Evolutionary conservation across 768 basidiomycete genomes (phyloP), one percentile per base, ranked within the genome.

Genomic region (Clathrus columnatus): DNA sequence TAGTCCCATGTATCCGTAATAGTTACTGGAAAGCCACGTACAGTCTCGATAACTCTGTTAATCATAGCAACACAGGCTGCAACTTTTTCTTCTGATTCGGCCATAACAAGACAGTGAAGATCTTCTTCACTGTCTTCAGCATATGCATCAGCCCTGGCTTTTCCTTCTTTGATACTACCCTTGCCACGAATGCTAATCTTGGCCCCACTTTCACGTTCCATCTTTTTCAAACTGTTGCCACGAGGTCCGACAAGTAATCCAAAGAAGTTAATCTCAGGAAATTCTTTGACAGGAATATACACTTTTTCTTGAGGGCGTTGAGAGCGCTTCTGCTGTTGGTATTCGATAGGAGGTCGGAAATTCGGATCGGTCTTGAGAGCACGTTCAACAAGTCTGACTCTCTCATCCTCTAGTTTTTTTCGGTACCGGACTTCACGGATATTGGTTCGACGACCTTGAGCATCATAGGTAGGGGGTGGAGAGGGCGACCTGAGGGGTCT

Each of bases 191-290:
- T 99, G 62, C 88, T 91, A 64, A 99, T 99, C 72, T 98, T 98
- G 5, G 96, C 96, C 29, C 96, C 96, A 65, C 88, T 91, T 64
- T 97, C 91, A 56, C 90, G 78, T 70, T 99, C 96, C 96, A 99
- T 99, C 72, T 92, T 94, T 80, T 99, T 99, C 78, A 98, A 73
- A 74, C 94, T 94, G 68, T 99, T 98, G 46, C 96, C 96, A 65
- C 96, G 88, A 65, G 96, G 96, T 36, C 96, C 96, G 60, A 99
- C 95, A 58, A 99, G 81, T 59, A 99, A 76, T 63, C 96, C 96
- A 64, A 99, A 98, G 74, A 98, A 99, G 69, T 99, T 99, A 77
- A 99, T 98, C 72, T 98, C 95, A 1, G 96, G 96, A 63, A 99
- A 99, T 72, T 99, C 96, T 70, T 99, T 98, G 68, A 97, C 94